A percentile compares a stretch with the other conserved stretches of the same genome.
Conservation (phyloP, 2,329 filamentous ascomycete genomes). For the Ceratocystis eucalypticola region DNA sequence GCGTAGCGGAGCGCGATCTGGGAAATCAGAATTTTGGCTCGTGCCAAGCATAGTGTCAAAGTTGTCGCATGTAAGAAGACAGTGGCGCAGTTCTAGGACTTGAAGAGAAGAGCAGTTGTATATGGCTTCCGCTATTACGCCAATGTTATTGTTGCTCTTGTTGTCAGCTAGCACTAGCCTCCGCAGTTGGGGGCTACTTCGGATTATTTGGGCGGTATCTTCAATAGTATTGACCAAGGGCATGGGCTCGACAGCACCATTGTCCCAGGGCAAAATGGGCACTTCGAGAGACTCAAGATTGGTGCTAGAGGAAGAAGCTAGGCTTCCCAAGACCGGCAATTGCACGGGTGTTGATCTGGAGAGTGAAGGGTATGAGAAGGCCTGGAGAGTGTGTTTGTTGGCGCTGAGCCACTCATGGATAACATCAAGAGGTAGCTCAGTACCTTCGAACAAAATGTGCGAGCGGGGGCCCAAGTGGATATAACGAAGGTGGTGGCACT, state of each 20-base stretch:
- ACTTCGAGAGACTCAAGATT: constrained; percentile 2
- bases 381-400: not conserved
- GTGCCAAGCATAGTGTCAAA: constrained; percentile 1
- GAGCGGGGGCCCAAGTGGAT: not conserved
- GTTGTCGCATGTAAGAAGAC: not conserved
- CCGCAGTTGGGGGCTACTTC: not conserved
- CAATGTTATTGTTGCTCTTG: not conserved
- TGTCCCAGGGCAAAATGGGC: not conserved
- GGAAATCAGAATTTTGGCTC: not conserved
- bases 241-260: not conserved
- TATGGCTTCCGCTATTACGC: not conserved
- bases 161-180: not conserved
- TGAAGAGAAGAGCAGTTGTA: not conserved
- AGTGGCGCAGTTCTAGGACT: not conserved
- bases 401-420: not conserved
- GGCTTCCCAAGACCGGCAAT: not conserved
- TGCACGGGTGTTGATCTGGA: not conserved
- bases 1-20: not conserved
- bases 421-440: not conserved
- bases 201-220: not conserved
- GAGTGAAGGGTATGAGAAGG: not conserved
- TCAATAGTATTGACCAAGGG: not conserved
- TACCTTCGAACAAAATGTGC: not conserved
- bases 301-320: not conserved
- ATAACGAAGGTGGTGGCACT: not conserved